Conservation (phyloP, 2,329 filamentous ascomycete species). For the Mycosphaerella sp. region DNA sequence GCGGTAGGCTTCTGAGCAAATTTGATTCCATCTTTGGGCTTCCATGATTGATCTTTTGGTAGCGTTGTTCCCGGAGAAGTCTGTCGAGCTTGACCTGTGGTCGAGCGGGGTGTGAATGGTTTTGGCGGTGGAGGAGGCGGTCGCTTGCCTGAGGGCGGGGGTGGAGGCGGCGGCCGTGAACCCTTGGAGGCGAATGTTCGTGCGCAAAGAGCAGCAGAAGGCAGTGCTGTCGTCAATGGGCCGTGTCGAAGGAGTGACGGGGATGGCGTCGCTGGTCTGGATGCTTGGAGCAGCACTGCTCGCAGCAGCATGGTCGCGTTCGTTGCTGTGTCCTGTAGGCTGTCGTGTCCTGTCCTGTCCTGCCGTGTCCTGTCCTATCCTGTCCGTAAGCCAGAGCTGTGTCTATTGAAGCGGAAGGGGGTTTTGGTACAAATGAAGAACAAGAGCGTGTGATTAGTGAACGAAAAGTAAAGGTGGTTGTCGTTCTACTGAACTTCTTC, state of each 20-base stretch:
- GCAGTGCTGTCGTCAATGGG: conserved; percentile 10
- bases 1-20: conserved; percentile 29
- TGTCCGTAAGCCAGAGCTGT: no score
- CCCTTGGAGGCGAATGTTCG: conserved; percentile 17
- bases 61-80: conserved; percentile 32
- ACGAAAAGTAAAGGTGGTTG: no score
- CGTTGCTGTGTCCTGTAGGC: background rate
- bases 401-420: background rate
- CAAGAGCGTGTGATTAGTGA: no score
- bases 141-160: conserved; percentile 12
- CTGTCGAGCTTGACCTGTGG: conserved; percentile 26
- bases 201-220: conserved; percentile 26
- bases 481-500: no score
- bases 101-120: conserved; percentile 12
- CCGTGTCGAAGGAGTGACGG: conserved; percentile 19
- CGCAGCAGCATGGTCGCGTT: conserved; percentile 29
- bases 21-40: conserved; percentile 37
- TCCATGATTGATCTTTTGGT: conserved; percentile 39
- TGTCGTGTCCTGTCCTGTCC: no score
- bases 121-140: conserved; percentile 18
- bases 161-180: conserved; percentile 19
- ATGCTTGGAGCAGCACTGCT: conserved; percentile 28
- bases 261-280: conserved; percentile 12
- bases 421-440: background rate
- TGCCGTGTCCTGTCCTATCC: no score